Percentiles rank a stretch among this genome's conserved stretches.
Evolutionary conservation across 1,284 basidiomycete species (phyloP).

Genomic region (Rhodotorula mucilaginosa): DNA sequence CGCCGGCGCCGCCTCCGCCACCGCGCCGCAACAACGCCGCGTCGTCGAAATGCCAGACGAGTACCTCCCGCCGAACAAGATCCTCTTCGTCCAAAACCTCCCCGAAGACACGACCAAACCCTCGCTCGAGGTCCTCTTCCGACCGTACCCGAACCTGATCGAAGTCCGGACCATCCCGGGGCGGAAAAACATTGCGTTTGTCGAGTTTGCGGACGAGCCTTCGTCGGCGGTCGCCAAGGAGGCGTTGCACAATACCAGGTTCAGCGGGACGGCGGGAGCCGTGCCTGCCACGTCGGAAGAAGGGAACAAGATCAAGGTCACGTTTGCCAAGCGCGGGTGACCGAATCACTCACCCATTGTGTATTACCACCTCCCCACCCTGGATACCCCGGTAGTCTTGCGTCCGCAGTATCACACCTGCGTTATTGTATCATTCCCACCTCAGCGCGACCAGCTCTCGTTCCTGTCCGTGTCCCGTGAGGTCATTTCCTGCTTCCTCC

Average conservation of each 20-base stretch:
- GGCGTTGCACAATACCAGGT: slow-evolving; percentile 89
- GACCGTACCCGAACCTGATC: slow-evolving; percentile 86
- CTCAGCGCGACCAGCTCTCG: too few relatives aligned
- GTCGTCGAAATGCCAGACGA: slow-evolving; percentile 97
- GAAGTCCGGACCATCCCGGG: slow-evolving; percentile 96
- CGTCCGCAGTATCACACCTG: background rate
- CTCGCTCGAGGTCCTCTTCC: slow-evolving; percentile 80
- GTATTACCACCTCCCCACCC: background rate
- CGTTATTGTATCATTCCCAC: background rate
- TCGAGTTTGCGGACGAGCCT: slow-evolving; percentile 87
- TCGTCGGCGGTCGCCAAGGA: slow-evolving; percentile 88
- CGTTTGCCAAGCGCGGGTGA: slow-evolving; percentile 44
- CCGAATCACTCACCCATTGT: background rate
- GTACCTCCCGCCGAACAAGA: slow-evolving; percentile 98
- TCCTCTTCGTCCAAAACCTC: slow-evolving; percentile 94
- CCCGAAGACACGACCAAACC: slow-evolving; percentile 84
- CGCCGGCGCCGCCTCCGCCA: slow-evolving; percentile 9
- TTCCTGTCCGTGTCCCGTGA: too few relatives aligned
- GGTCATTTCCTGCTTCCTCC: too few relatives aligned
- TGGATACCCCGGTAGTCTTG: too few relatives aligned
- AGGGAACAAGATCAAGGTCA: slow-evolving; percentile 77
- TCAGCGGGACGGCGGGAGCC: slow-evolving; percentile 49
- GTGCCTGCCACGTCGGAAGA: slow-evolving; percentile 70
- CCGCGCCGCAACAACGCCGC: slow-evolving; percentile 29
- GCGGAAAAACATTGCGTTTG: slow-evolving; percentile 93